Evolutionary conservation across 2,329 filamentous ascomycete species (phyloP).

Genomic region (Mollisiaceae sp.): DNA sequence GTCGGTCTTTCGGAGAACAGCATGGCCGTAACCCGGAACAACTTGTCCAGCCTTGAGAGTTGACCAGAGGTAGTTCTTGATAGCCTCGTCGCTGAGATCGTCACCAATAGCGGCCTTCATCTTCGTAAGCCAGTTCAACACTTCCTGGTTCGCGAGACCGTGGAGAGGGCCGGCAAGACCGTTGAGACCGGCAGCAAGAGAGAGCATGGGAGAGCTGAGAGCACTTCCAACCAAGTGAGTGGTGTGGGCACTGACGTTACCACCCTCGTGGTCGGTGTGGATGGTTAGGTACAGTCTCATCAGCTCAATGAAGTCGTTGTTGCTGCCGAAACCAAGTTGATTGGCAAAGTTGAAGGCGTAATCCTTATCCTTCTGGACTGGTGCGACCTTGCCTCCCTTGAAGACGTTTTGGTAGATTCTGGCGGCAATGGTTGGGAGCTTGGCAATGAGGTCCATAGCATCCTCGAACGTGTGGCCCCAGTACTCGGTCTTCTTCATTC

Average conservation of each 20-base stretch:
- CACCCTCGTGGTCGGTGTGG: constrained; percentile 99
- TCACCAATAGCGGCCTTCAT: constrained; percentile 96
- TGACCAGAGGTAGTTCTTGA: constrained; percentile 98
- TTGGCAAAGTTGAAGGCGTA: constrained; percentile 99
- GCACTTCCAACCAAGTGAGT: constrained; percentile 97
- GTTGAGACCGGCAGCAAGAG: constrained; percentile 94
- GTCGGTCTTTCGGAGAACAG: constrained; percentile 99
- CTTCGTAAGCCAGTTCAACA: constrained; percentile 98
- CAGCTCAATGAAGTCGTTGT: constrained; percentile 96
- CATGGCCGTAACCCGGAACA: constrained; percentile 97
- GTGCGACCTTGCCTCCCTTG: constrained; percentile 98
- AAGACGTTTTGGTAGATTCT: constrained; percentile 99
- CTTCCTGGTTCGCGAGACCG: constrained; percentile 99
- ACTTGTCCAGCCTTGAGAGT: constrained; percentile 96
- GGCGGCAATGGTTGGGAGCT: constrained; percentile 96
- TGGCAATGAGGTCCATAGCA: constrained; percentile 99
- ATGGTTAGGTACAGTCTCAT: constrained; percentile 99
- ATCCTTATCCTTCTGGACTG: constrained; percentile 98
- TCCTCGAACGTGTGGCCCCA: constrained; percentile 99
- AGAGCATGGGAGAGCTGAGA: constrained; percentile 96
- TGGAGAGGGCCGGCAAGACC: constrained; percentile 98
- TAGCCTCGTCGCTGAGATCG: constrained; percentile 93
- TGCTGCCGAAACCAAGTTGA: constrained; percentile 95
- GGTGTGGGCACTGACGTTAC: constrained; percentile 97
- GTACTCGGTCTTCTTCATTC: constrained; percentile 99